Base-by-base conservation (phyloP, 2,329 filamentous ascomycete genomes). In the Trichoderma sp. region DNA sequence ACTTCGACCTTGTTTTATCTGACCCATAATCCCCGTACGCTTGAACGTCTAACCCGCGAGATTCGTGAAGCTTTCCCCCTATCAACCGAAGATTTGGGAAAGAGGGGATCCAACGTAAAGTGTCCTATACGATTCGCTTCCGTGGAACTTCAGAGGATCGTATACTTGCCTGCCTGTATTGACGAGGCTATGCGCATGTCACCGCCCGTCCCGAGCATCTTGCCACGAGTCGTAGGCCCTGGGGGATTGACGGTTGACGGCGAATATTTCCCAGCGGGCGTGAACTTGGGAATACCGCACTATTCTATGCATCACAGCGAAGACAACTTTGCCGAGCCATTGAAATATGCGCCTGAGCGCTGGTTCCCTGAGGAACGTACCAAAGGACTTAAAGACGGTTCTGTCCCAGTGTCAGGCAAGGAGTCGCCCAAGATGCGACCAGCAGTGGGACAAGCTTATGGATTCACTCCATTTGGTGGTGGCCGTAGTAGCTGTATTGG, bases 121-220 rank as follows among this genome's bases (percentile, higher is more conserved):
- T 72, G 71, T 67, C 72, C 71, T 15, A 73, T 73, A 36, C 66
- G 61, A 11, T 72, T 73, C 55, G 66, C 71, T 23, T 73, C 71
- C 9, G 26, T 39, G 4, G 71, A 72, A n/a, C 67, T 73, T 8
- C 71, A 70, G 30, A 58, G 17, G 3, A 13, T 71, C 20, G 73
- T 20, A 3, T 74, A 72, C 55, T 55, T 74, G 55, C 62, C 62
- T 5, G 72, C 73, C 13, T 74, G 73, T 39, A 73, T 74, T 32
- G 73, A 74, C 32, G 73, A 74, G 59, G 72, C 72, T 15, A 73
- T 73, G 72, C 69, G 73, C 6, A 59, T 73, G 23, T 72, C 68
- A 23, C 50, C 68, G 11, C 72, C 73, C 6, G 69, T 73, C 8
- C 69, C 70, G 8, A 70, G 68, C 32, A 68, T 70, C 28, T 30